Evolutionary conservation across 176 grass and related monocot genomes (phyloP), one percentile per base, ranked within the genome.

Genomic region (Triticum urartu): DNA sequence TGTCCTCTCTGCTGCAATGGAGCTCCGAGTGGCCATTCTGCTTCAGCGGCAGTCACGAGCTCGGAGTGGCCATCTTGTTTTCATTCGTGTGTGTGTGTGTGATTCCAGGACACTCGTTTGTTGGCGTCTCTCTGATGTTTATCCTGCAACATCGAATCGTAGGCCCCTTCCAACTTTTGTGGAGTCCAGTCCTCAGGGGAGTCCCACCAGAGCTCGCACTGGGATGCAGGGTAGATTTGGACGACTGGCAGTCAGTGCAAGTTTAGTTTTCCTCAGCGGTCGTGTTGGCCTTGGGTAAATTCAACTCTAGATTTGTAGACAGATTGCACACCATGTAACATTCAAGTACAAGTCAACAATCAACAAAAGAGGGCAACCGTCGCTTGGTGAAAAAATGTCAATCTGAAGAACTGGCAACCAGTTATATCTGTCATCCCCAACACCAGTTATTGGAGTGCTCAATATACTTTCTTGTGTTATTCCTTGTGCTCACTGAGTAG

Each of bases 301-400:
- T 30, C 28, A 30, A 30, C 28, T 30, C 28, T 30, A 30, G 28
- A 30, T 30, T 30, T 30, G 28, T 30, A 30, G 28, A 30, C 28
- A 30, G 28, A 30, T 30, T 1, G 28, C 28, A 30, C 28, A 30
- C 28, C 28, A 30, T 30, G 2, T 30, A 30, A 30, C 28, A 30
- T 30, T 30, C 28, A 30, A 30, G 28, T 30, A 30, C 28, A 30
- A 30, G 28, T 30, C 28, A 30, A 30, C 28, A 30, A 30, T 30
- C 28, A 30, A 30, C 28, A 30, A 30, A 56, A 36, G 6, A 10
- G 18, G 1, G 66, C 11, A 9, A 9, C 1, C n/a, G 14, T 64
- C 81, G 50, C 34, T 87, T 77, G 26, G 56, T 52, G 68, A 87
- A 72, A 90, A 81, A 90, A 81, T 39, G 25, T 81, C 28, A 33